phyloP scores from a whole-genome alignment of 129 eudicot genomes.

The Flaveria ramosissima region DNA sequence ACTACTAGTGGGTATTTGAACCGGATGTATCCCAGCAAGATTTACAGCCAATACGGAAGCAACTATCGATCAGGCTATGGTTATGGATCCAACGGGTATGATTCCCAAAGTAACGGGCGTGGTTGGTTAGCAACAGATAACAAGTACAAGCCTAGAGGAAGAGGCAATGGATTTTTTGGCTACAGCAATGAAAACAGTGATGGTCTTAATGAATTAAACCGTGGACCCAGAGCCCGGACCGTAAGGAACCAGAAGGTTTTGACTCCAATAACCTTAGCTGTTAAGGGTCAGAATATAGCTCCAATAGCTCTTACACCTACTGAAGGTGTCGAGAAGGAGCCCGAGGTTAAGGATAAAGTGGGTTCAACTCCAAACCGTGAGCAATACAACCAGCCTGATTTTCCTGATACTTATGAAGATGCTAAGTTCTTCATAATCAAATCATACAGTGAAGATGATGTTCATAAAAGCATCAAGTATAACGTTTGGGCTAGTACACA shows the following conservation, averaged over 20 bases:
- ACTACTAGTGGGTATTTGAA: constrained; percentile 51
- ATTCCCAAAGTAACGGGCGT: constrained; percentile 46
- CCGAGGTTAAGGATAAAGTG: constrained; percentile 36
- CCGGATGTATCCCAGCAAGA: constrained; percentile 54
- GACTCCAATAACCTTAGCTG: constrained; percentile 45
- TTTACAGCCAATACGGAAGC: constrained; percentile 51
- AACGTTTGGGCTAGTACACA: constrained; percentile 87
- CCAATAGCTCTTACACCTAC: constrained; percentile 27
- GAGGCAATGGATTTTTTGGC: constrained; percentile 54
- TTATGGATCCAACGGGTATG: constrained; percentile 57
- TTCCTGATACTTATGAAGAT: constrained; percentile 59
- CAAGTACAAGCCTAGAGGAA: constrained; percentile 70
- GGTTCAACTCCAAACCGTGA: constrained; percentile 42
- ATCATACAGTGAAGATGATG: constrained; percentile 87
- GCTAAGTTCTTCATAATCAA: constrained; percentile 73
- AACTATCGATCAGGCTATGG: constrained; percentile 55
- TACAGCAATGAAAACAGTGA: constrained; percentile 62
- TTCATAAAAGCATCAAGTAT: constrained; percentile 83
- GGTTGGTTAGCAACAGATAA: constrained; percentile 67
- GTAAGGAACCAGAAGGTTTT: constrained; percentile 50
- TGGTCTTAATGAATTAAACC: constrained; percentile 78
- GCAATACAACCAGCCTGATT: constrained; percentile 68
- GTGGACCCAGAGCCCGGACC: constrained; percentile 73
- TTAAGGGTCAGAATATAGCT: constrained; percentile 58
- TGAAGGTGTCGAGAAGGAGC: constrained; percentile 37